phyloP scores from a whole-genome alignment of 352 stramenopile genomes.

The Globisporangium megalacanthum region DNA sequence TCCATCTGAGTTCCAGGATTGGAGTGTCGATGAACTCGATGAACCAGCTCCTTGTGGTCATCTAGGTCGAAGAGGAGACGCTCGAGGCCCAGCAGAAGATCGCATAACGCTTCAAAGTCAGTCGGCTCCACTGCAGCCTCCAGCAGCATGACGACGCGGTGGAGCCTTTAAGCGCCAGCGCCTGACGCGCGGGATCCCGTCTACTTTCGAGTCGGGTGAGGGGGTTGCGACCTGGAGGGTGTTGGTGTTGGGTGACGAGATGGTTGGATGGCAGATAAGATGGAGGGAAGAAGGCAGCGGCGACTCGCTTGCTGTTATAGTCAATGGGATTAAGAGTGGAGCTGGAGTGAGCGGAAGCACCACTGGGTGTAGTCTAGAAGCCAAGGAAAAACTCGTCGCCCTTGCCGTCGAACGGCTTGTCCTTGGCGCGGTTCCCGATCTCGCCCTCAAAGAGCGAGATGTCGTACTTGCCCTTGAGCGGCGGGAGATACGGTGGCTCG shows the following conservation, averaged over 20 bases:
- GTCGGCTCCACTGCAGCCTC: slow-evolving; percentile 27
- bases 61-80: slow-evolving; percentile 54
- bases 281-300: background rate
- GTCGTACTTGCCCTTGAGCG: slow-evolving; percentile 55
- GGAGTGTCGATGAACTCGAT: slow-evolving; percentile 19
- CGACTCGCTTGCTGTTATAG: slow-evolving; percentile 2
- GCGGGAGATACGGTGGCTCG: slow-evolving; percentile 61
- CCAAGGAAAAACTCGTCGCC: slow-evolving; percentile 62
- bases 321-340: background rate
- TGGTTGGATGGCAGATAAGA: background rate
- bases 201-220: background rate
- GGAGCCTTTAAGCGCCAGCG: slow-evolving; percentile 61
- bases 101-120: slow-evolving; percentile 30
- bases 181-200: slow-evolving; percentile 15
- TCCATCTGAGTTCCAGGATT: no score
- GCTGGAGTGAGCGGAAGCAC: background rate
- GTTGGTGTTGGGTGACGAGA: no score
- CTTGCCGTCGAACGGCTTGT: slow-evolving; percentile 63
- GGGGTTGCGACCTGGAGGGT: background rate
- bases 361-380: slow-evolving; percentile 33
- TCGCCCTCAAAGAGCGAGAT: slow-evolving; percentile 76
- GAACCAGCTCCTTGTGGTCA: slow-evolving; percentile 45
- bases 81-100: slow-evolving; percentile 48
- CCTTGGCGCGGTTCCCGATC: slow-evolving; percentile 60
- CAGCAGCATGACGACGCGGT: slow-evolving; percentile 32